Evolutionary conservation across 179 eudicot genomes (phyloP).

Genomic region (Nepenthes alata): DNA sequence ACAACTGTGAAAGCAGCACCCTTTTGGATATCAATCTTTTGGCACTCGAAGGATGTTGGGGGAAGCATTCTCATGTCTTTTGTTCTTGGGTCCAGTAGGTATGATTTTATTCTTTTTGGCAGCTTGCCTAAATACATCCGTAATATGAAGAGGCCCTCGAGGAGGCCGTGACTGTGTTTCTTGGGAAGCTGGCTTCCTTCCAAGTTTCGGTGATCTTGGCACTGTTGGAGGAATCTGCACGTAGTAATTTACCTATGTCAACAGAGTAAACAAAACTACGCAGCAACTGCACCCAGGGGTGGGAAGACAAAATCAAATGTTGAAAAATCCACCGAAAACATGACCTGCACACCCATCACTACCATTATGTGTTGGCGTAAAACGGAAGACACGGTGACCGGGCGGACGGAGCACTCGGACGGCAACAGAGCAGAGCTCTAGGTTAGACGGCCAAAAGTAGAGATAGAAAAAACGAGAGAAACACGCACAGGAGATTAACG

Average conservation of each 20-base stretch:
- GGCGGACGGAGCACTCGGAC: no score
- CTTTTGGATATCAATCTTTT: not conserved
- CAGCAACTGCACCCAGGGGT: not conserved
- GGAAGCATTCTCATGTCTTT: conserved; percentile 24
- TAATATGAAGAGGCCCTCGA: conserved; percentile 16
- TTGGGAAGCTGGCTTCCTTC: conserved; percentile 21
- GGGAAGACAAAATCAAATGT: not conserved
- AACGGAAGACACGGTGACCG: no score
- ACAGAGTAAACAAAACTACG: not conserved
- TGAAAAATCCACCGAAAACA: not conserved
- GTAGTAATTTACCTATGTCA: conserved; percentile 2
- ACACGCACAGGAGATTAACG: no score
- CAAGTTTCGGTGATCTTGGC: conserved; percentile 19
- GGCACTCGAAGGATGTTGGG: conserved; percentile 20
- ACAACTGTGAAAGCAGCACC: no score
- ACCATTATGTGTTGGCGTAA: no score
- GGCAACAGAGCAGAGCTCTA: no score
- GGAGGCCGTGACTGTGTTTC: conserved; percentile 24
- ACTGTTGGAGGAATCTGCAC: conserved; percentile 31
- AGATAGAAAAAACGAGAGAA: no score
- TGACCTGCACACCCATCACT: no score
- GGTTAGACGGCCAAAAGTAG: no score
- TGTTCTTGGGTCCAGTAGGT: conserved; percentile 16
- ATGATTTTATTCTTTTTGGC: conserved; percentile 17
- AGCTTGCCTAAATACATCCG: conserved; percentile 18